phyloP scores from a whole-genome alignment of 2,329 filamentous ascomycete species.

The Colletotrichum zoysiae region DNA sequence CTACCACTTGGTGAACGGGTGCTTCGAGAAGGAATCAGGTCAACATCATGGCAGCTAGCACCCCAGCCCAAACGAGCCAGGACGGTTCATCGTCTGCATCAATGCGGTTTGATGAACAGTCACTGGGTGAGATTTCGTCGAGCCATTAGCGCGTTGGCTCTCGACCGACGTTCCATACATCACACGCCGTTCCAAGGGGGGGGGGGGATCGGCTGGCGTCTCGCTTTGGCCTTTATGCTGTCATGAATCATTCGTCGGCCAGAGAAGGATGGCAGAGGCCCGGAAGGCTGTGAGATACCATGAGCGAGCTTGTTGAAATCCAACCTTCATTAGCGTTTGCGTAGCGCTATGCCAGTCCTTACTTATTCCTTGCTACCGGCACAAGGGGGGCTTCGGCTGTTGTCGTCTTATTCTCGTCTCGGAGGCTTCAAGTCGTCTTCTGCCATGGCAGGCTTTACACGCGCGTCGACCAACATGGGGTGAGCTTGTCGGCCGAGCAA shows the following conservation, averaged over 20 bases:
- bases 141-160: constrained; percentile 17
- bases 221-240: constrained; percentile 1
- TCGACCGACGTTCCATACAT: constrained; percentile 13
- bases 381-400: constrained; percentile 1
- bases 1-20: constrained; percentile 3
- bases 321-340: constrained; percentile 15
- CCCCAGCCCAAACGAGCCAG: constrained; percentile 22
- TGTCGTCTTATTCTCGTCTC: constrained; percentile 4
- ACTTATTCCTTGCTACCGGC: constrained; percentile 14
- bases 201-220: constrained; percentile 1
- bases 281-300: background rate
- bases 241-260: constrained; percentile 8
- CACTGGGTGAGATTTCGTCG: constrained; percentile 2
- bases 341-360: constrained; percentile 29
- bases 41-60: constrained; percentile 19
- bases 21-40: constrained; percentile 1
- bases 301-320: constrained; percentile 11
- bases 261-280: constrained; percentile 20
- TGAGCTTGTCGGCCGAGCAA: constrained; percentile 24
- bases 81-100: constrained; percentile 21
- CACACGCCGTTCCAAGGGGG: constrained; percentile 11
- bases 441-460: background rate
- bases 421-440: constrained; percentile 1
- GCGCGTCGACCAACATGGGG: constrained; percentile 16
- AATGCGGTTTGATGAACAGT: constrained; percentile 21